These are phyloP conservation scores for Diatrype stigma DNA, from an alignment of 2,329 filamentous ascomycete species.

Conservation along the genomic window DNA sequence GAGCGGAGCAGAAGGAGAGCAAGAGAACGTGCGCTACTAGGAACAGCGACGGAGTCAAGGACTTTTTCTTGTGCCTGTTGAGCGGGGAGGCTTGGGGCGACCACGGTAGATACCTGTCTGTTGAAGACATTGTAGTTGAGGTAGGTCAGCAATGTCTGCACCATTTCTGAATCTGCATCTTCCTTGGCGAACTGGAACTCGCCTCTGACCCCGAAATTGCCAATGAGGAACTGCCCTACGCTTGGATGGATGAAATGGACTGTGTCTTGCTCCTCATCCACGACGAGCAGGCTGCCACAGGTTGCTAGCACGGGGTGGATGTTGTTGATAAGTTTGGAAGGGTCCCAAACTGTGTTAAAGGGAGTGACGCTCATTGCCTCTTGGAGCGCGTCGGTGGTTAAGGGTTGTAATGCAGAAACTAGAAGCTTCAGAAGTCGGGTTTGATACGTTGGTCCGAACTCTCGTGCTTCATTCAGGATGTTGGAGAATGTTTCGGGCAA, in stretches of 20 bases:
- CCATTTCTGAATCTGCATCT: neutral
- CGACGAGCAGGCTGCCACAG: slow-evolving; percentile 30
- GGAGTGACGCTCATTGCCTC: slow-evolving; percentile 35
- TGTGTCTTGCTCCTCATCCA: slow-evolving; percentile 30
- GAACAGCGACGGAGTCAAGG: neutral
- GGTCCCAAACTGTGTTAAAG: slow-evolving; percentile 25
- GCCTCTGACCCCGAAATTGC: slow-evolving; percentile 3
- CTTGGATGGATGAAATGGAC: slow-evolving; percentile 32
- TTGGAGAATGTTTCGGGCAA: slow-evolving; percentile 28
- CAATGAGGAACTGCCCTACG: slow-evolving; percentile 29
- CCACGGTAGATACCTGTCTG: neutral
- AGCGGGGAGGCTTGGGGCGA: neutral
- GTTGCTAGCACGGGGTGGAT: slow-evolving; percentile 20
- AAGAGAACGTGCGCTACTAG: neutral
- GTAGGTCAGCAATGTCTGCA: neutral
- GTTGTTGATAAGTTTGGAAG: slow-evolving; percentile 18
- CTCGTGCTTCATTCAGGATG: slow-evolving; percentile 22
- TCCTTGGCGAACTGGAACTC: slow-evolving; percentile 4
- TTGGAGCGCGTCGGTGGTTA: slow-evolving; percentile 31
- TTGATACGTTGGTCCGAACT: slow-evolving; percentile 17
- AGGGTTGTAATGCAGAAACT: slow-evolving; percentile 20
- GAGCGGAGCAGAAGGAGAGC: neutral
- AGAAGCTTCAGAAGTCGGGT: slow-evolving; percentile 28
- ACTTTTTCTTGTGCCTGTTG: neutral
- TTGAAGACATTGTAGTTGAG: neutral